Conservation (phyloP, 1,284 basidiomycete genomes). For the Tetrapyrgos nigripes region DNA sequence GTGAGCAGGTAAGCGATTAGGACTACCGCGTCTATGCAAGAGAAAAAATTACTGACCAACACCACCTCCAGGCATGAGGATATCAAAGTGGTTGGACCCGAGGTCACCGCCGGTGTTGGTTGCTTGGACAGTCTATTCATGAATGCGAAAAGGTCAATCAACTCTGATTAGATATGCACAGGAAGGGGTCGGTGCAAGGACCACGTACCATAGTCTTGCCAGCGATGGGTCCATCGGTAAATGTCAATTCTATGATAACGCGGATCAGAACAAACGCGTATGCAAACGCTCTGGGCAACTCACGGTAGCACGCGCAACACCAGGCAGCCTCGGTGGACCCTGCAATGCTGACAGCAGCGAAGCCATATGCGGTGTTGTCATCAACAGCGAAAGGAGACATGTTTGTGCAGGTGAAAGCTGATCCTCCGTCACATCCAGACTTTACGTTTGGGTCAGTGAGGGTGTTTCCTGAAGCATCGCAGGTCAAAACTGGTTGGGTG, state of each 20-base stretch:
- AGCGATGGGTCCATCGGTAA: constrained; percentile 15
- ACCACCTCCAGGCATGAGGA: constrained; percentile 23
- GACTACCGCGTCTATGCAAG: neutral
- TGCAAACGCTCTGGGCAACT: neutral
- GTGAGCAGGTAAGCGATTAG: neutral
- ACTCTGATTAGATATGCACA: neutral
- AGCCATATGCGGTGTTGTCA: constrained; percentile 19
- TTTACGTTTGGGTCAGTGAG: constrained; percentile 20
- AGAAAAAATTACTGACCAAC: constrained; percentile 10
- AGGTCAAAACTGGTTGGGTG: constrained; percentile 18
- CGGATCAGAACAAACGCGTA: neutral
- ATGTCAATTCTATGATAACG: constrained; percentile 15
- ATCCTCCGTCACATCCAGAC: constrained; percentile 22
- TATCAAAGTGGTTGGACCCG: constrained; percentile 23
- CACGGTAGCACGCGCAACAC: constrained; percentile 20
- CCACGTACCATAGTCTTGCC: constrained; percentile 20
- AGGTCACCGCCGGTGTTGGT: constrained; percentile 25
- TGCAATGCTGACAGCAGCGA: constrained; percentile 20
- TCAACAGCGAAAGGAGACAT: constrained; percentile 21
- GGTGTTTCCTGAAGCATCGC: constrained; percentile 14
- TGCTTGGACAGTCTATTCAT: constrained; percentile 23
- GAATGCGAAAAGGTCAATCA: neutral
- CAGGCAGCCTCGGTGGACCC: constrained; percentile 16
- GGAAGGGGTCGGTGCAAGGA: neutral
- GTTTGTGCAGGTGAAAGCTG: constrained; percentile 21